Conservation (phyloP, 371 early-diverging fungal species). For the Rhizopus stolonifer region DNA sequence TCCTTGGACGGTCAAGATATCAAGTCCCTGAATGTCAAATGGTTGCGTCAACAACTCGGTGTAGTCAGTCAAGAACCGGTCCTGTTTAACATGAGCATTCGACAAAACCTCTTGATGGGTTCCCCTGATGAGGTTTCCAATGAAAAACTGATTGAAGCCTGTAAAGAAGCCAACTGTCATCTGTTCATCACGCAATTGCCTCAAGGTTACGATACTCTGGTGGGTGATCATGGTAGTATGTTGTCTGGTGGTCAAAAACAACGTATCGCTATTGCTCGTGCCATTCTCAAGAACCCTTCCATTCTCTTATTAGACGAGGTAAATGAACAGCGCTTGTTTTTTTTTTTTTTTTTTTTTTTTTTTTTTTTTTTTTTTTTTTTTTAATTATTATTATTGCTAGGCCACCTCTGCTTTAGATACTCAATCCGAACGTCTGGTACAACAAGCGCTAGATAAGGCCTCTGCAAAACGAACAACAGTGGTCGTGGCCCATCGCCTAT, state of each 20-base stretch:
- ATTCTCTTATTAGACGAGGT: conserved; percentile 74
- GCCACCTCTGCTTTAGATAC: conserved; percentile 80
- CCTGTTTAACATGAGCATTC: conserved; percentile 70
- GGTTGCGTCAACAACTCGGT: conserved; percentile 64
- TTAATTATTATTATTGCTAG: too few relatives aligned
- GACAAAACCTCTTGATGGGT: conserved; percentile 71
- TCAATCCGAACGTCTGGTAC: conserved; percentile 79
- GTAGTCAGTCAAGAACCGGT: conserved; percentile 73
- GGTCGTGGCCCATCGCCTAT: conserved; percentile 84
- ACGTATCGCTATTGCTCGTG: conserved; percentile 73
- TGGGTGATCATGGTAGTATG: conserved; percentile 49
- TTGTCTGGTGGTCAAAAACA: conserved; percentile 91
- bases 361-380: too few relatives aligned
- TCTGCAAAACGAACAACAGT: conserved; percentile 76
- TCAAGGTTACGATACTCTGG: conserved; percentile 70
- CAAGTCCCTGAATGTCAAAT: conserved; percentile 48
- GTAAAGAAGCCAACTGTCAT: conserved; percentile 68
- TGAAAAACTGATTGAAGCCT: conserved; percentile 61
- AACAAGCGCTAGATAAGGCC: conserved; percentile 72
- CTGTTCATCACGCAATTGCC: conserved; percentile 69
- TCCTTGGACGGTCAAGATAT: conserved; percentile 58
- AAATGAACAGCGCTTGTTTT: conserved; percentile 28
- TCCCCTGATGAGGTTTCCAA: conserved; percentile 42
- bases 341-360: not conserved
- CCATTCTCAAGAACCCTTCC: conserved; percentile 65